These are phyloP conservation scores for Komagataella populi DNA, from an alignment of 805 yeast genomes.

Conservation along the genomic window DNA sequence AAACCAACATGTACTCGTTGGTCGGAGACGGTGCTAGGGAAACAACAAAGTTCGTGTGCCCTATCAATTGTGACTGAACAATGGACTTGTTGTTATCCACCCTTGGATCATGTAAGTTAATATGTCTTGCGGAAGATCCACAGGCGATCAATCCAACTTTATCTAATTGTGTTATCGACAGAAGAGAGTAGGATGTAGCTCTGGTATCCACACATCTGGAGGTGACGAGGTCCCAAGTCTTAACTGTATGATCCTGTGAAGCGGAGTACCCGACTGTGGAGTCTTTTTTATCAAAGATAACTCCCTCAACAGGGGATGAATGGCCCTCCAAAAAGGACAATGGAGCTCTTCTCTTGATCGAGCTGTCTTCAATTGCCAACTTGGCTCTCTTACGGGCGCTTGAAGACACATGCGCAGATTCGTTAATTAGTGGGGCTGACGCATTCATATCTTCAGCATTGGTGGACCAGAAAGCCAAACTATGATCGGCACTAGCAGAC, in stretches of 20 bases:
- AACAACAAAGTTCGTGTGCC: constrained; percentile 88
- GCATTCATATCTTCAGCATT: constrained; percentile 69
- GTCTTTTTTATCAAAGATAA: constrained; percentile 62
- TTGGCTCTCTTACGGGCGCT: constrained; percentile 84
- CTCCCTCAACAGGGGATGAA: constrained; percentile 76
- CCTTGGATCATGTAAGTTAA: constrained; percentile 87
- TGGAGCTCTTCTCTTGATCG: constrained; percentile 72
- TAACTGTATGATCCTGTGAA: constrained; percentile 88
- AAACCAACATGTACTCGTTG: constrained; percentile 69
- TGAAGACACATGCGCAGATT: constrained; percentile 42
- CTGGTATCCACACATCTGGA: constrained; percentile 76
- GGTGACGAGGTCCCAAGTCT: constrained; percentile 94
- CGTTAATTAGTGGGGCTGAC: constrained; percentile 31
- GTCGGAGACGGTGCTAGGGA: constrained; percentile 62
- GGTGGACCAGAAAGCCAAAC: constrained; percentile 83
- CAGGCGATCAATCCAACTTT: constrained; percentile 62
- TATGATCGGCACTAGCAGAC: constrained; percentile 74
- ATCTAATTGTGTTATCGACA: constrained; percentile 61
- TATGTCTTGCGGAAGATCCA: constrained; percentile 98
- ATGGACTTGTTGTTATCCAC: constrained; percentile 38
- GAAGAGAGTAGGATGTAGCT: constrained; percentile 72
- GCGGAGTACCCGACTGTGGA: constrained; percentile 82
- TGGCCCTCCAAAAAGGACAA: constrained; percentile 72
- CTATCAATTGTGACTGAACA: constrained; percentile 60
- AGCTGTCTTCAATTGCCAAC: constrained; percentile 62